phyloP scores from a whole-genome alignment of 345 rosid species.

The Gossypium stocksii region DNA sequence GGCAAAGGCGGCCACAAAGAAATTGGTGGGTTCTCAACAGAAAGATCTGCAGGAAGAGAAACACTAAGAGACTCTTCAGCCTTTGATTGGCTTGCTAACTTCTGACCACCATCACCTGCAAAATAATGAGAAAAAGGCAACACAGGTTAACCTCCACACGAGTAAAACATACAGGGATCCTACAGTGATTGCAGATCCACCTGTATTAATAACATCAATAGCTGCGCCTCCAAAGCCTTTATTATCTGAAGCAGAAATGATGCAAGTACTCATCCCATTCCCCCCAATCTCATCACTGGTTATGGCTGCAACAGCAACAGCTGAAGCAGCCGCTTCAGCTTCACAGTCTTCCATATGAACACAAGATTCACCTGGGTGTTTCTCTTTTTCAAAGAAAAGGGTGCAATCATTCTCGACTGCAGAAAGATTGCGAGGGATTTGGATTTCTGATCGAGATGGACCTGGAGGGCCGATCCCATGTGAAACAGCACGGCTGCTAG shows the following conservation, averaged over 20 bases:
- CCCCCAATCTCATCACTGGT: slow-evolving; percentile 71
- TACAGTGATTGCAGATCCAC: slow-evolving; percentile 19
- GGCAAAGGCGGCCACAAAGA: slow-evolving; percentile 78
- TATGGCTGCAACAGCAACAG: slow-evolving; percentile 90
- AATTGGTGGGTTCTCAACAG: slow-evolving; percentile 81
- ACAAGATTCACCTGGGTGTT: slow-evolving; percentile 46
- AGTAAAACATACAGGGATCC: slow-evolving; percentile 1
- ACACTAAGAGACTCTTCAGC: slow-evolving; percentile 82
- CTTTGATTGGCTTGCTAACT: slow-evolving; percentile 50
- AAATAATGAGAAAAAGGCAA: slow-evolving; percentile 8
- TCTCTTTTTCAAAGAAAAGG: slow-evolving; percentile 69
- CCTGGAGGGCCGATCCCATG: slow-evolving; percentile 63
- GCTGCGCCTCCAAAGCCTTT: slow-evolving; percentile 54
- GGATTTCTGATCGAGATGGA: slow-evolving; percentile 43
- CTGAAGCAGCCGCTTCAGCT: slow-evolving; percentile 90
- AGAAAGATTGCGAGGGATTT: slow-evolving; percentile 39
- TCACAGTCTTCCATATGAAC: slow-evolving; percentile 64
- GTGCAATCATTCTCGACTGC: slow-evolving; percentile 45
- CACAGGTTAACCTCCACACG: neutral
- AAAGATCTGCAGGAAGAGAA: slow-evolving; percentile 94
- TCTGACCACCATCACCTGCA: slow-evolving; percentile 53
- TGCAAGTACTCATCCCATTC: slow-evolving; percentile 37
- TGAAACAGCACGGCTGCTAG: slow-evolving; percentile 39
- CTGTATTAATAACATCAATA: slow-evolving; percentile 39
- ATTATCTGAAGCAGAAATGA: slow-evolving; percentile 54